phyloP scores from a whole-genome alignment of 2,329 filamentous ascomycete species.

The Xenosphaeropsis pyriputrescens region DNA sequence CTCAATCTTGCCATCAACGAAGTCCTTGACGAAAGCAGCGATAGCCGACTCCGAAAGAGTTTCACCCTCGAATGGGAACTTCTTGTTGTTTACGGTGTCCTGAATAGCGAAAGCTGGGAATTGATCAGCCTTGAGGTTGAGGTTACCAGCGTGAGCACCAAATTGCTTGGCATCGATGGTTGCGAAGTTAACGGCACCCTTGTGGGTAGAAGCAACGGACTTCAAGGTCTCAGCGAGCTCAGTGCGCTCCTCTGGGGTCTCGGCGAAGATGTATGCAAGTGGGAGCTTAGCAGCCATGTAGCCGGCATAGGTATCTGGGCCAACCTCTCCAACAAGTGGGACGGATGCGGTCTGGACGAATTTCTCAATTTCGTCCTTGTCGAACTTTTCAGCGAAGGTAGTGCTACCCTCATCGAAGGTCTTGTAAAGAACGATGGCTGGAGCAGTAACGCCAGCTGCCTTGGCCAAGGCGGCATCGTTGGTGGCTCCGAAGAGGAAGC shows the following conservation, averaged over 20 bases:
- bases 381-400: conserved; percentile 68
- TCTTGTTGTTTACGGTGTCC: conserved; percentile 87
- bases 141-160: conserved; percentile 87
- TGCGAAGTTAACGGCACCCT: conserved; percentile 92
- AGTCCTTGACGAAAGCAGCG: conserved; percentile 73
- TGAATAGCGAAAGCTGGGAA: conserved; percentile 98
- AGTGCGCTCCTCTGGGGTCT: conserved; percentile 79
- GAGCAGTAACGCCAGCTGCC: conserved; percentile 77
- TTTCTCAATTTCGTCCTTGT: conserved; percentile 60
- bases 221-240: conserved; percentile 65
- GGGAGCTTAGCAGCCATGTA: conserved; percentile 92
- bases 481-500: conserved; percentile 82
- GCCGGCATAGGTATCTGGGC: conserved; percentile 86
- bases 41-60: conserved; percentile 51
- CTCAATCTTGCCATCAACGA: conserved; percentile 73
- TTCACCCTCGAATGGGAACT: conserved; percentile 85
- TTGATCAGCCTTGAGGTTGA: conserved; percentile 90
- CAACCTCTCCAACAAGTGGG: conserved; percentile 87
- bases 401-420: conserved; percentile 93
- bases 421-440: conserved; percentile 91
- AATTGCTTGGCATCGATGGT: conserved; percentile 93
- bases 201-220: conserved; percentile 78
- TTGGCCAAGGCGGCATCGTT: conserved; percentile 74
- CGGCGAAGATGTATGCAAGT: conserved; percentile 94
- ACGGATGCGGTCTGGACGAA: conserved; percentile 80